Evolutionary conservation across 345 rosid genomes (phyloP).

Genomic region (Populus nigra): DNA sequence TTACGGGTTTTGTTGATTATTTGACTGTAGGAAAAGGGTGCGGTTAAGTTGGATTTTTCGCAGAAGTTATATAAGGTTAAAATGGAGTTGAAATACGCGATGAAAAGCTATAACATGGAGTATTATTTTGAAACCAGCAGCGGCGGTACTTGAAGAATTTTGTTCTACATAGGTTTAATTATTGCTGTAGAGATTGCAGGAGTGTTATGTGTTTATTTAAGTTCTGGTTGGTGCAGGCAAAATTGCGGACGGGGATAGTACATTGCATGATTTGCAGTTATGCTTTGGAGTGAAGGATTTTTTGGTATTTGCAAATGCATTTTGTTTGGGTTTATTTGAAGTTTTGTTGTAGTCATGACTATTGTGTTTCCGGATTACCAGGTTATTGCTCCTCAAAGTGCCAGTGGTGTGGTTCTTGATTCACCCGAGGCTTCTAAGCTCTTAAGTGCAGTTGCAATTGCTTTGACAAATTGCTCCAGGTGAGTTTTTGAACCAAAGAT

Average conservation of each 20-base stretch:
- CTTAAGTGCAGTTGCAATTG: slow-evolving; percentile 88
- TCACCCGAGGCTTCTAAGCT: slow-evolving; percentile 91
- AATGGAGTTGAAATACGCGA: slow-evolving; percentile 59
- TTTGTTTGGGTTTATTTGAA: background rate
- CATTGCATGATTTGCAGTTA: slow-evolving; percentile 82
- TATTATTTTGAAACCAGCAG: slow-evolving; percentile 56
- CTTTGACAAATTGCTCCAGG: slow-evolving; percentile 91
- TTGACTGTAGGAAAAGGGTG: slow-evolving; percentile 73
- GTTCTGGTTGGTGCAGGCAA: slow-evolving; percentile 53
- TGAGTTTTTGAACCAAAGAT: slow-evolving; percentile 34
- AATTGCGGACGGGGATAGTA: slow-evolving; percentile 52
- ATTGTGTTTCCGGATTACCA: slow-evolving; percentile 28
- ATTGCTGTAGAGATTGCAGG: background rate
- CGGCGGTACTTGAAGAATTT: slow-evolving; percentile 40
- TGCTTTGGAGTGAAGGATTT: slow-evolving; percentile 92
- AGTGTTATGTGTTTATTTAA: slow-evolving; percentile 23
- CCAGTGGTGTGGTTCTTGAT: slow-evolving; percentile 93
- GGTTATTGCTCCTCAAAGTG: slow-evolving; percentile 96
- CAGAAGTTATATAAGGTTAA: slow-evolving; percentile 61
- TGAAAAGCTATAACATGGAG: slow-evolving; percentile 82
- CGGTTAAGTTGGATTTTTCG: slow-evolving; percentile 51
- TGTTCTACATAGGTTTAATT: slow-evolving; percentile 8
- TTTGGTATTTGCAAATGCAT: slow-evolving; percentile 50
- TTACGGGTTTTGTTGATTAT: slow-evolving; percentile 15
- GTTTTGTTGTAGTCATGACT: slow-evolving; percentile 8